Evolutionary conservation across 495 filamentous ascomycete genomes (phyloP).

Genomic region (Xylaria curta): DNA sequence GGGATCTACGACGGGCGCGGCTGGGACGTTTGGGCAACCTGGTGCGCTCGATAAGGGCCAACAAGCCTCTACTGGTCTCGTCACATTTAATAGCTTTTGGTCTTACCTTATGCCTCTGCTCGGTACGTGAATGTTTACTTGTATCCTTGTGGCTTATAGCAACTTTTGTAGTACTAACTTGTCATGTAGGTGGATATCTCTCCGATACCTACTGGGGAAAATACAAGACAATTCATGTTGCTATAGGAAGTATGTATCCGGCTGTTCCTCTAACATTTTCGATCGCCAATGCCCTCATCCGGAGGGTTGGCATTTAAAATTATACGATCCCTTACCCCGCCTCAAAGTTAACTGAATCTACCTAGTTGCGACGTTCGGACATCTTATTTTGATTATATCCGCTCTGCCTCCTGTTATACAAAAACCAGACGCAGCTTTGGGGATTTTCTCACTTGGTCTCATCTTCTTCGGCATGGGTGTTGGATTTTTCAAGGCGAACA

Average conservation of each 20-base stretch:
- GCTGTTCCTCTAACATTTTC: not conserved
- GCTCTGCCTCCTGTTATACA: constrained; percentile 67
- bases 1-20: constrained; percentile 66
- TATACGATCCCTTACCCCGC: not conserved
- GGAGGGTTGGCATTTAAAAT: not conserved
- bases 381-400: constrained; percentile 68
- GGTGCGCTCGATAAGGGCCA: constrained; percentile 74
- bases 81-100: constrained; percentile 78
- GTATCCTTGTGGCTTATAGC: not conserved
- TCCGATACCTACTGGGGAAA: constrained; percentile 77
- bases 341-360: not conserved
- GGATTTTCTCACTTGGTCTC: constrained; percentile 66
- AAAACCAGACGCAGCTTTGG: constrained; percentile 60
- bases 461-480: constrained; percentile 70
- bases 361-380: constrained; percentile 66
- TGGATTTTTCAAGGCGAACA: constrained; percentile 70
- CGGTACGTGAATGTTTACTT: constrained; percentile 39
- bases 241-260: constrained; percentile 44
- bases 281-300: not conserved
- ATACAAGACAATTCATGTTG: constrained; percentile 69
- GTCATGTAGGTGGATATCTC: constrained; percentile 63
- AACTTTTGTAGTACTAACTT: constrained; percentile 18
- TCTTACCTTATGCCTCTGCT: constrained; percentile 72
- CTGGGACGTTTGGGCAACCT: constrained; percentile 54
- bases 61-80: constrained; percentile 67